Conservation (phyloP, 2,329 filamentous ascomycete genomes). For the Ascochyta lentis region DNA sequence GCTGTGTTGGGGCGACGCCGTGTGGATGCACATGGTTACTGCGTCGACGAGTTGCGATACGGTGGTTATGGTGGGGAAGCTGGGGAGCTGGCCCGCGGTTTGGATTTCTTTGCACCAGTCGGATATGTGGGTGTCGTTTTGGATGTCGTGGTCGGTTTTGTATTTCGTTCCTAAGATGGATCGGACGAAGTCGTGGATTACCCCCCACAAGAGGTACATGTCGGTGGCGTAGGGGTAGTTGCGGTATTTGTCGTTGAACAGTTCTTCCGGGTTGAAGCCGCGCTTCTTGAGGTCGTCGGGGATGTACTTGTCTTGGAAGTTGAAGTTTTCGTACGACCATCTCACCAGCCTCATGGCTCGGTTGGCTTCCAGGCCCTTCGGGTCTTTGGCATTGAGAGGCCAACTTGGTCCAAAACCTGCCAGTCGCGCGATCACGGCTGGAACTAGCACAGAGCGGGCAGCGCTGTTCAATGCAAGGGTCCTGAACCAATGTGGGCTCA, state of each 20-base stretch:
- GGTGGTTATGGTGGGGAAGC: slow-evolving; percentile 10
- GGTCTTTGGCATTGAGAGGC: slow-evolving; percentile 1
- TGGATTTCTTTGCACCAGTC: slow-evolving; percentile 14
- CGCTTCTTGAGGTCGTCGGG: slow-evolving; percentile 14
- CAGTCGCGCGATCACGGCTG: slow-evolving; percentile 8
- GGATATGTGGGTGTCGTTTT: not conserved
- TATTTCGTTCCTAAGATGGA: slow-evolving; percentile 9
- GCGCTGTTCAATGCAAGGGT: slow-evolving; percentile 14
- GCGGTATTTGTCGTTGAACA: slow-evolving; percentile 10
- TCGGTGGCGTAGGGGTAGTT: slow-evolving; percentile 17
- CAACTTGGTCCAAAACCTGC: slow-evolving; percentile 10
- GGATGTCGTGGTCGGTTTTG: slow-evolving; percentile 12
- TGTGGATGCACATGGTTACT: slow-evolving; percentile 17
- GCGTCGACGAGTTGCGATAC: slow-evolving; percentile 9
- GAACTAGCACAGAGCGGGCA: slow-evolving; percentile 9
- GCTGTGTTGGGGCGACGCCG: slow-evolving; percentile 13
- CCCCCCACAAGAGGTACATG: slow-evolving; percentile 14
- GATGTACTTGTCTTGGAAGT: slow-evolving; percentile 17
- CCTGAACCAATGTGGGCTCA: slow-evolving; percentile 19
- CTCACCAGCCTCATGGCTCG: slow-evolving; percentile 4
- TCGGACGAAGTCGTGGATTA: slow-evolving; percentile 11
- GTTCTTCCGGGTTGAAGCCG: slow-evolving; percentile 2
- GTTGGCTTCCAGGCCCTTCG: not conserved
- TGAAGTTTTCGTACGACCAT: slow-evolving; percentile 15
- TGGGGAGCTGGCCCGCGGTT: slow-evolving; percentile 4